Base-by-base conservation (phyloP, 75 land plant species). In the Pinus tabuliformis region DNA sequence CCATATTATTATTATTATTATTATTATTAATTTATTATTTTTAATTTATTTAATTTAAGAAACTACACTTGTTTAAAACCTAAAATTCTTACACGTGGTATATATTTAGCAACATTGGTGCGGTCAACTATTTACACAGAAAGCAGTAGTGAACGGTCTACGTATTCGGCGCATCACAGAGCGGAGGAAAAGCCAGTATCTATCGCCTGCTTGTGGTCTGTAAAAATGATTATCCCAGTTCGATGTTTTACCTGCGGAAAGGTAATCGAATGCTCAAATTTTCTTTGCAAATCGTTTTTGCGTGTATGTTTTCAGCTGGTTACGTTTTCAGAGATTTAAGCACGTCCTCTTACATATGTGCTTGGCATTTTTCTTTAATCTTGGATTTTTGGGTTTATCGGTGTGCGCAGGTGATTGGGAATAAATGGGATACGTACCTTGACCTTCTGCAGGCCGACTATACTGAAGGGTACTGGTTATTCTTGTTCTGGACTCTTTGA, bases 391-490 rank as follows among this genome's bases (percentile, higher is more conserved):
- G 22, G 58, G 13, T 56, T 15, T 63, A 18, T 24, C 11, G 1
- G 54, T 49, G 12, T 11, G 54, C 11, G 54, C 81, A 95, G 99
- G 99, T 95, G 72, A 95, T 95, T 74, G 99, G 99, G 12, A 95
- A 95, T 86, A 95, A 95, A 77, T 95, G 99, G 99, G 99, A 95
- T 59, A 89, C 89, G n/a, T 95, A 95, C 83, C 89, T 95, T 49
- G 98, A 95, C 33, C 92, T 95, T 60, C 89, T 95, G n/a, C 94
- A 95, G 85, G 90, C 99, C 20, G 99, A 95, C 73, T 95, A 95
- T 77, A 75, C 89, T 9, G 99, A 95, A 82, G 89, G 98, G 99
- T 93, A 68, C 54, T 49, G 0, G 42, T 39, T 39, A 39, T 39
- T 39, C 42, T 39, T 39, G 2, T 49, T 2, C 12, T 49, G 54